These are phyloP conservation scores for Vachellia collinsii DNA, from an alignment of 306 rosid genomes.

Conservation along the genomic window DNA sequence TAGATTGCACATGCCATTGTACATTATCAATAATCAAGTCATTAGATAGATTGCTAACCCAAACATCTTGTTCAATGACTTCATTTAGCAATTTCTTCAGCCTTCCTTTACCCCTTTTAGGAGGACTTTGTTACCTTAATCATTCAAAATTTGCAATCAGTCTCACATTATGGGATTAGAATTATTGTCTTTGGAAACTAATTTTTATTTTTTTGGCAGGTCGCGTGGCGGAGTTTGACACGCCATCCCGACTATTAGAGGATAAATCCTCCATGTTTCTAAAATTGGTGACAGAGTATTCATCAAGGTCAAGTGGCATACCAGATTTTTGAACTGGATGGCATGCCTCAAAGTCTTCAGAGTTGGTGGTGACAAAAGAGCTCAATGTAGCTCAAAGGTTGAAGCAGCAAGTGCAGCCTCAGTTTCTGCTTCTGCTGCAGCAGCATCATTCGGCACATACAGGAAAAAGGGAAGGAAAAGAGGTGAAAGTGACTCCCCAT, in stretches of 20 bases:
- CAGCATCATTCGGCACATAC: constrained; percentile 45
- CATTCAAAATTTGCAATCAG: constrained; percentile 17
- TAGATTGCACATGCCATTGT: too few relatives aligned
- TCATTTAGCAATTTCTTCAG: too few relatives aligned
- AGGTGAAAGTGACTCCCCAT: constrained; percentile 31
- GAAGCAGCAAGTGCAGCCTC: constrained; percentile 40
- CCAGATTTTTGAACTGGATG: constrained; percentile 64
- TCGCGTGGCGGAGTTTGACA: constrained; percentile 81
- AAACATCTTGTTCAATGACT: too few relatives aligned
- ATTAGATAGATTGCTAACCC: too few relatives aligned
- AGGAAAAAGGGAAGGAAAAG: constrained; percentile 25
- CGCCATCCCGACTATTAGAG: constrained; percentile 79
- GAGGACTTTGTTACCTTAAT: background rate
- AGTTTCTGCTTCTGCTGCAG: constrained; percentile 49
- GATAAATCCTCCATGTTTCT: constrained; percentile 95
- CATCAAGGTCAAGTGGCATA: constrained; percentile 79
- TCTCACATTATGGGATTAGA: background rate
- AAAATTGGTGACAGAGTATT: constrained; percentile 88
- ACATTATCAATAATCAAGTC: too few relatives aligned
- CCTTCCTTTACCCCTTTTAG: too few relatives aligned
- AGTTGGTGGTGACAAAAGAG: constrained; percentile 40
- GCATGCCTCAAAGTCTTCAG: constrained; percentile 39
- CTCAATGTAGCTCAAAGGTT: constrained; percentile 34
- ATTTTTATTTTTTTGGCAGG: constrained; percentile 48
- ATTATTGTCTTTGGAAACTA: background rate